Conservation (phyloP, 176 grass and related monocot genomes). For the Carex pumila region DNA sequence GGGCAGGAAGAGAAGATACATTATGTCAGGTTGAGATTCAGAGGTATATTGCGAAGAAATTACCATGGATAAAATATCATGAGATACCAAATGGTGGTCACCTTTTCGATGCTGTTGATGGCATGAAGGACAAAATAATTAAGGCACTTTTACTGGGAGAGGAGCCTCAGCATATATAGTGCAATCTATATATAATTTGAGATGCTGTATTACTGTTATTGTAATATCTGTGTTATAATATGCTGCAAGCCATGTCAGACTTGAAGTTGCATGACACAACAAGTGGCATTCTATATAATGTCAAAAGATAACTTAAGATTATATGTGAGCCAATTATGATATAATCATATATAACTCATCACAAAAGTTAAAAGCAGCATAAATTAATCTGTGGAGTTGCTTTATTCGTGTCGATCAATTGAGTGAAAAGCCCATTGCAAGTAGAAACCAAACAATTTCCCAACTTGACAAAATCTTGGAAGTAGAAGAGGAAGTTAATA, state of each 20-base stretch:
- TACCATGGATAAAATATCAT: conserved; percentile 67
- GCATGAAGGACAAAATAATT: conserved; percentile 26
- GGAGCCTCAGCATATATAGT: background rate
- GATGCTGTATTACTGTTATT: background rate
- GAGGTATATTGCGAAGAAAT: conserved; percentile 40
- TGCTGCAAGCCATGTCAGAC: background rate
- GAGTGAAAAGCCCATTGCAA: background rate
- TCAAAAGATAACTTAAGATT: background rate
- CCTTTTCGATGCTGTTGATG: conserved; percentile 12
- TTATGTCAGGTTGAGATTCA: conserved; percentile 52
- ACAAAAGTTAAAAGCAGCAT: background rate
- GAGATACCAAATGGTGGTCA: conserved; percentile 50
- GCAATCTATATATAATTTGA: background rate
- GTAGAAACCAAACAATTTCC: background rate
- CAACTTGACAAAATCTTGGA: background rate
- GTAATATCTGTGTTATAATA: background rate
- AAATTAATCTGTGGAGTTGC: background rate
- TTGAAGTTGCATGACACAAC: background rate
- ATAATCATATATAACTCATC: background rate
- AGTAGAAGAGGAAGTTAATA: background rate
- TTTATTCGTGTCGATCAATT: background rate
- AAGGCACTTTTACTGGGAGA: conserved; percentile 39
- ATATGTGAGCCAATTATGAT: background rate
- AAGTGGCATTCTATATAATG: background rate
- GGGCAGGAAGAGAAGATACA: conserved; percentile 49